phyloP scores from a whole-genome alignment of 1,284 basidiomycete species.

The Melampsora americana region DNA sequence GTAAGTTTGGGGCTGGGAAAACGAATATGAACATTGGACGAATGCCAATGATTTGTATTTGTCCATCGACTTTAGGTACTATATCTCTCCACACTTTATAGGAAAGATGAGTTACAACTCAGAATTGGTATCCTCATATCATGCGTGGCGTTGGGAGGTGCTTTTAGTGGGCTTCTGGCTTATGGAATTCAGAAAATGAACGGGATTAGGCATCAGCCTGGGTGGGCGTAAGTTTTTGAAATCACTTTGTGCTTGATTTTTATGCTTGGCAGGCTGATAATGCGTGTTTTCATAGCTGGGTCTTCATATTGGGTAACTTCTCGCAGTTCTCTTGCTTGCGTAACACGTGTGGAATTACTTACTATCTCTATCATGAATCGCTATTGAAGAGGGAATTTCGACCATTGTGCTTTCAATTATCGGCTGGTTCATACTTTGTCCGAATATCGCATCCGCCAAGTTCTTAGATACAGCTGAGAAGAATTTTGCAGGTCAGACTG shows the following conservation, averaged over 20 bases:
- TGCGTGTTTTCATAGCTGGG: neutral
- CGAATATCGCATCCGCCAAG: neutral
- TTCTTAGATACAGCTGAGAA: neutral
- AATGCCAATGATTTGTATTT: too few relatives aligned
- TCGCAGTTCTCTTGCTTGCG: neutral
- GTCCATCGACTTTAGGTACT: conserved; percentile 8
- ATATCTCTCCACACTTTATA: conserved; percentile 41
- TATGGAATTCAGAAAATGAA: conserved; percentile 44
- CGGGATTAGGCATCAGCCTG: conserved; percentile 18
- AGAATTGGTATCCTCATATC: conserved; percentile 36
- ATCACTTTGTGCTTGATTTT: neutral
- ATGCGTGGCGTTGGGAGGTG: conserved; percentile 30
- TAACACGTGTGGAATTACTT: neutral
- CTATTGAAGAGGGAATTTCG: neutral
- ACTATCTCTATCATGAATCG: neutral
- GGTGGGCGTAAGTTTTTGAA: neutral
- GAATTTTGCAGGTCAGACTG: neutral
- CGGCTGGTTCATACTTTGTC: neutral
- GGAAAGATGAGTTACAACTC: conserved; percentile 33
- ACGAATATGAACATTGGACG: too few relatives aligned
- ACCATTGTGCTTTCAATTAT: neutral
- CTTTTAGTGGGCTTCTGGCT: conserved; percentile 45
- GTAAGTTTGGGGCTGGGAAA: neutral
- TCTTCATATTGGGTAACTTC: neutral
- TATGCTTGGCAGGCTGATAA: neutral